Evolutionary conservation across 1,284 basidiomycete species (phyloP), one percentile per base, ranked within the genome.

Genomic region (Melanopsichium pennsylvanicum): DNA sequence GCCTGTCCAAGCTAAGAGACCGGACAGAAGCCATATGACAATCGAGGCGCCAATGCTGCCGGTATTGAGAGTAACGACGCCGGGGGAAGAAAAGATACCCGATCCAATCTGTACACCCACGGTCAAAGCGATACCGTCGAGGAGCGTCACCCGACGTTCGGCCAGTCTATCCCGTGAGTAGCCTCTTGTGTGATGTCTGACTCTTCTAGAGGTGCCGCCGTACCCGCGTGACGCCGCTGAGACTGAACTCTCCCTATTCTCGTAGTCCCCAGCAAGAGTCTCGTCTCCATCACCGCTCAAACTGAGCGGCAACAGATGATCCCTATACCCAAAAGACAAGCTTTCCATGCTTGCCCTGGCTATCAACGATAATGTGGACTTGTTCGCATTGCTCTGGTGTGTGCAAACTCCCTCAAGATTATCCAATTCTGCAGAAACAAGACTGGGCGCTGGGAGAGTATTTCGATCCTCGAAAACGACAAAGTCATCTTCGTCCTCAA

Each of bases 21-120:
- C 79, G 10, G 70, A 70, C 3, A 72, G 35, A 5, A 75, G 27
- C 76, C 79, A 81, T 25, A 79, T 75, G n/a, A 76, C 45, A 19
- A 81, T 36, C 23, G 67, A 72, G 2, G 74, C 67, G 11, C 78
- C 79, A 10, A 80, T 63, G 29, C 67, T 73, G 18, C 79, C 79
- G 1, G 75, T 72, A 33, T 79, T 72, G 21, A 76, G 59, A 10
- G 79, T 78, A 9, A 81, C 71, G 3, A 81, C 71, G 10, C 78
- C 79, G 5, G 79, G 79, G 2, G 79, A 80, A 1, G 75, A 78
- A 35, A 80, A 81, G 49, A 80, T 81, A 10, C 79, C 78, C 15
- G 70, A 72, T 12, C 78, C 78, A 32, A 81, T 75, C 46, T 81
- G 79, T 12, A 81, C 60, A 18, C 79, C 79, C 11, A 80, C 61